Base-by-base conservation (phyloP, 805 yeast genomes). In the Nakazawaea pomicola region DNA sequence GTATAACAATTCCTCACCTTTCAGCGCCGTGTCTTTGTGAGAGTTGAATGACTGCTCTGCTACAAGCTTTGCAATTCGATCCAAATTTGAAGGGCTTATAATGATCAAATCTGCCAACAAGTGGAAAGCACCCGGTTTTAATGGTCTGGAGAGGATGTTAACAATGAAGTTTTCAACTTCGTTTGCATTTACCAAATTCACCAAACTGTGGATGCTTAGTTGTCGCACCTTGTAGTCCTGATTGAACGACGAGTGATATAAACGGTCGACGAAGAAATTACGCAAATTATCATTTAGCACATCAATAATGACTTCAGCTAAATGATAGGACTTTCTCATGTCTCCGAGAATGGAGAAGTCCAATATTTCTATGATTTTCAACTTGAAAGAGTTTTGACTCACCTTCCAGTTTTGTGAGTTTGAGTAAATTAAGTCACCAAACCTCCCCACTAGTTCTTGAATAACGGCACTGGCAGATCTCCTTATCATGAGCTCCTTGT, bases 391-490 rank as follows among this genome's bases (percentile, higher is more conserved):
- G 8, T 72, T 65, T 12, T 60, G 48, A 11, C 50, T 50, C 2
- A 34, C 25, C 3, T 31, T 34, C 39, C 36, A 15, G 37, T 16
- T 37, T 16, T 39, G 25, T 37, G 38, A 34, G 4, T 49, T 38
- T 3, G 44, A 47, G 51, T 78, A 61, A 20, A 68, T 43, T 23
- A 43, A 24, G 10, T 60, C 61, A 1, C 85, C 85, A 54, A 78
- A 80, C 28, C 97, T 63, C 0, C 98, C 98, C 3, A 87, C 56
- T 12, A 83, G 67, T 52, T 90, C 98, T 54, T 90, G 97, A 6
- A 90, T 52, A 0, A 93, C 91, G 1, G 97, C 96, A 4, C 87
- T 68, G 1, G 90, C 81, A 14, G 96, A 90, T 43, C 95, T 67
- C 42, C 96, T 67, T 5, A 89, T 74, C 44, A 80, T 70, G 15